Percentiles rank a stretch among this genome's conserved stretches.
Evolutionary conservation across 2,329 filamentous ascomycete species (phyloP).

Genomic region (Neonectria neomacrospora): DNA sequence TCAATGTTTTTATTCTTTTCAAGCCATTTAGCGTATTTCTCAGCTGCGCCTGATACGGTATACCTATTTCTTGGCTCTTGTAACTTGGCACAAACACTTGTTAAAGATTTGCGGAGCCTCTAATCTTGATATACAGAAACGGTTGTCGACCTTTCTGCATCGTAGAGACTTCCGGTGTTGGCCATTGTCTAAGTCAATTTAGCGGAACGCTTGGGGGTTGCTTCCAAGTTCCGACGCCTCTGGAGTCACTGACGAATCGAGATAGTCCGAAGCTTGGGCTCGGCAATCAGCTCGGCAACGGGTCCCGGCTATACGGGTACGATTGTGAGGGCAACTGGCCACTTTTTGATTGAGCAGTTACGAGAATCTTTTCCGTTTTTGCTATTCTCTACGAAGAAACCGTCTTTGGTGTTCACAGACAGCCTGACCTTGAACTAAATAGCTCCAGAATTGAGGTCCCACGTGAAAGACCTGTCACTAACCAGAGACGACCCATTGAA

Average conservation of each 20-base stretch:
- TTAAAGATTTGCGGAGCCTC: too few relatives aligned
- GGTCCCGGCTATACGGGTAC: neutral
- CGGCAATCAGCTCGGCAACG: slow-evolving; percentile 3
- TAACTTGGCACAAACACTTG: slow-evolving; percentile 95
- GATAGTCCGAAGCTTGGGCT: neutral
- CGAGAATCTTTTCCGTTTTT: neutral
- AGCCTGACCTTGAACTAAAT: neutral
- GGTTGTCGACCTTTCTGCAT: too few relatives aligned
- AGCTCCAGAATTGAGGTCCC: neutral
- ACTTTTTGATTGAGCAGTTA: too few relatives aligned
- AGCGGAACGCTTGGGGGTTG: neutral
- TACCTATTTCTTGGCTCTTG: too few relatives aligned
- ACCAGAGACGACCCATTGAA: neutral
- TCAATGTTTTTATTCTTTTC: too few relatives aligned
- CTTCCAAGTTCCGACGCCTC: slow-evolving; percentile 14
- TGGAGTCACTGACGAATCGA: neutral
- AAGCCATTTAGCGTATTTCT: too few relatives aligned
- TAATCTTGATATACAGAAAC: too few relatives aligned
- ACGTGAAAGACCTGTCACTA: neutral
- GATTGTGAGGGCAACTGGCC: neutral
- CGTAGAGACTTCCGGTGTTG: slow-evolving; percentile 67
- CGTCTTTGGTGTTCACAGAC: too few relatives aligned
- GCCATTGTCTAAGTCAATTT: slow-evolving; percentile 5
- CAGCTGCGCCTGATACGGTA: too few relatives aligned
- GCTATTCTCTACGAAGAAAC: neutral